phyloP scores from a whole-genome alignment of 1,284 basidiomycete genomes.

The Bjerkandera adusta region DNA sequence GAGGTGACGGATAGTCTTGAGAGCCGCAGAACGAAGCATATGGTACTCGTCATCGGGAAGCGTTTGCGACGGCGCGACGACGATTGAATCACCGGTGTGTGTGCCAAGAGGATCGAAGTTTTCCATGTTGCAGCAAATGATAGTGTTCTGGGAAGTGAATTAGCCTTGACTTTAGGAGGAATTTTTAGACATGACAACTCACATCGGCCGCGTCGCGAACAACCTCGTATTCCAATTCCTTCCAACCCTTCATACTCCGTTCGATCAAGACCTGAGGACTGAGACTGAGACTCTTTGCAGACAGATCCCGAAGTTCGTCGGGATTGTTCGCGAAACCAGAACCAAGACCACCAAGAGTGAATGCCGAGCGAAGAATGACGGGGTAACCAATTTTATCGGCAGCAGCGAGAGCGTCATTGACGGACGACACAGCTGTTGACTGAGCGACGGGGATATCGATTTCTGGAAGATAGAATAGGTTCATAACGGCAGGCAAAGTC shows the following conservation, averaged over 20 bases:
- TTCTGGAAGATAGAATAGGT: slow-evolving; percentile 54
- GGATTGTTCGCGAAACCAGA: slow-evolving; percentile 97
- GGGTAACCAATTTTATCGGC: slow-evolving; percentile 95
- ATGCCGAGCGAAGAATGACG: slow-evolving; percentile 97
- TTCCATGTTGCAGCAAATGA: slow-evolving; percentile 97
- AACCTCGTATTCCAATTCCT: slow-evolving; percentile 99
- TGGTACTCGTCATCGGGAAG: slow-evolving; percentile 98
- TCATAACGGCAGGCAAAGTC: too few species aligned
- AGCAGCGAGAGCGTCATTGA: slow-evolving; percentile 89
- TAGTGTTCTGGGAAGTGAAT: slow-evolving; percentile 64
- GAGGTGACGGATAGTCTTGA: slow-evolving; percentile 88
- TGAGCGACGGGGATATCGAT: slow-evolving; percentile 98
- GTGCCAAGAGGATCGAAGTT: slow-evolving; percentile 99
- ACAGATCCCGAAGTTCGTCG: slow-evolving; percentile 92
- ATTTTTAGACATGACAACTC: slow-evolving; percentile 30
- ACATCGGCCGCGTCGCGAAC: slow-evolving; percentile 96
- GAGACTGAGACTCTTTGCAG: slow-evolving; percentile 88
- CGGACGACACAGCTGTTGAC: slow-evolving; percentile 96
- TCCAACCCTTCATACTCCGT: slow-evolving; percentile 99
- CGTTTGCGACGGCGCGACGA: slow-evolving; percentile 98
- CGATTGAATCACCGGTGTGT: slow-evolving; percentile 99
- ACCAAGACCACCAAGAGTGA: slow-evolving; percentile 97
- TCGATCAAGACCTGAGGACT: slow-evolving; percentile 98
- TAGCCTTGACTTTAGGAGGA: slow-evolving; percentile 1
- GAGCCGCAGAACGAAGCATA: slow-evolving; percentile 96